A percentile compares a stretch with the other conserved stretches of the same genome.
Evolutionary conservation across 768 basidiomycete species (phyloP).

Genomic region (Hygrocybe punicea): DNA sequence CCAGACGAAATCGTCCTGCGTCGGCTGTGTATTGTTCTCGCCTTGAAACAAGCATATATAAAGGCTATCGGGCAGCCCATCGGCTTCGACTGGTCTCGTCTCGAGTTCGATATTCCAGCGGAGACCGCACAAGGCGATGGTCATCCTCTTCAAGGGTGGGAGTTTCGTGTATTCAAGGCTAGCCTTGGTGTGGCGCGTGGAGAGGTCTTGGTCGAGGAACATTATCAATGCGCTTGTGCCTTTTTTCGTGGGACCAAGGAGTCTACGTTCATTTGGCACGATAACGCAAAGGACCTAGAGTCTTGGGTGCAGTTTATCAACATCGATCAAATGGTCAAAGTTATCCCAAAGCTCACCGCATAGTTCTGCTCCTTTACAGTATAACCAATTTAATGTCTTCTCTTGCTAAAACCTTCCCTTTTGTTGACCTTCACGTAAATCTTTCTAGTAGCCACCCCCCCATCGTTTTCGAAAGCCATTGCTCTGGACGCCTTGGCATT

Average conservation of each 20-base stretch:
- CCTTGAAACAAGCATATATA: conserved; percentile 79
- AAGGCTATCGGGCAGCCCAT: conserved; percentile 78
- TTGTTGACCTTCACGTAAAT: too few relatives aligned
- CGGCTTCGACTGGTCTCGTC: conserved; percentile 77
- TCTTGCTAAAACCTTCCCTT: too few relatives aligned
- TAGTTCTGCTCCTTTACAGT: background rate
- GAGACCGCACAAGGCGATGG: conserved; percentile 64
- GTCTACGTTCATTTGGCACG: conserved; percentile 70
- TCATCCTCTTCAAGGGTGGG: conserved; percentile 72
- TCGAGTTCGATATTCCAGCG: conserved; percentile 73
- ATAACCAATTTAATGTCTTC: background rate
- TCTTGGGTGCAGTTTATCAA: conserved; percentile 83
- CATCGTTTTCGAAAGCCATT: too few relatives aligned
- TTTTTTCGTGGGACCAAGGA: conserved; percentile 69
- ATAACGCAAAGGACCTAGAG: conserved; percentile 62
- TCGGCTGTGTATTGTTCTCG: conserved; percentile 71
- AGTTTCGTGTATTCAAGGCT: conserved; percentile 77
- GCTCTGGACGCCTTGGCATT: too few relatives aligned
- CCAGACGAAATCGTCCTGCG: conserved; percentile 66
- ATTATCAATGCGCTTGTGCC: conserved; percentile 73
- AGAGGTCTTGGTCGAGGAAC: conserved; percentile 55
- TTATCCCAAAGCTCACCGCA: conserved; percentile 70
- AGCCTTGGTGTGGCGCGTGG: conserved; percentile 64
- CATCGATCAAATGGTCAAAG: conserved; percentile 77
- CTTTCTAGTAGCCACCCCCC: too few relatives aligned